phyloP scores from a whole-genome alignment of 768 basidiomycete genomes.

The Trametes sanguinea region DNA sequence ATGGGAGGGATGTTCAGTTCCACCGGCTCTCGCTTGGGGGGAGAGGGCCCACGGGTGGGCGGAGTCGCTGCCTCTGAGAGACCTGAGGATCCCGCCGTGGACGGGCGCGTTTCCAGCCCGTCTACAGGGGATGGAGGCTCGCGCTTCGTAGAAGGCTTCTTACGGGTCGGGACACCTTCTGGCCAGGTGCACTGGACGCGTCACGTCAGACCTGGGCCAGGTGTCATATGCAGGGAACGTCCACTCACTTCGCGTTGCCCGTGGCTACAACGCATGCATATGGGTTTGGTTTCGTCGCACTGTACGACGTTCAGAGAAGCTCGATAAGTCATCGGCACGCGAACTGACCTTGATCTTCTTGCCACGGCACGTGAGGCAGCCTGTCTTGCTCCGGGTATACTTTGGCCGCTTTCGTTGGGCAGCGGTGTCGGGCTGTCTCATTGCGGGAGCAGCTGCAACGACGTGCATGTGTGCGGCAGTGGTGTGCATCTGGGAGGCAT shows the following conservation, averaged over 20 bases:
- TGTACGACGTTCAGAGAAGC: conserved; percentile 32
- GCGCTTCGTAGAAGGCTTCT: conserved; percentile 60
- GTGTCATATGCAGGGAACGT: background rate
- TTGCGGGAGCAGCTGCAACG: conserved; percentile 43
- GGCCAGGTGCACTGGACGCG: conserved; percentile 72
- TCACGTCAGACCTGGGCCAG: background rate
- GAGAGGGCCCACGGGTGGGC: conserved; percentile 66
- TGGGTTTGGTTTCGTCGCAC: conserved; percentile 92
- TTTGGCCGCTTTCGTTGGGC: conserved; percentile 83
- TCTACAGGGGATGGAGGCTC: conserved; percentile 44
- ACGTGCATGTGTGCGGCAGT: conserved; percentile 46
- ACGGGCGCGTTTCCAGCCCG: conserved; percentile 57
- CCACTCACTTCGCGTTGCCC: conserved; percentile 76
- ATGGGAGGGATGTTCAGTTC: conserved; percentile 41
- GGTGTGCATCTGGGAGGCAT: conserved; percentile 37
- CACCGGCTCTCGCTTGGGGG: conserved; percentile 47
- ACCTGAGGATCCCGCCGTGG: conserved; percentile 75
- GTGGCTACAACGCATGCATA: conserved; percentile 83
- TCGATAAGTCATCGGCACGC: background rate
- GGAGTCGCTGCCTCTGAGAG: conserved; percentile 73
- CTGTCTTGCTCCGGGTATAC: conserved; percentile 93
- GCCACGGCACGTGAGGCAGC: conserved; percentile 89
- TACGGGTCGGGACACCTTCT: conserved; percentile 71
- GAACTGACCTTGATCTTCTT: conserved; percentile 91
- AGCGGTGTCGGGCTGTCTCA: conserved; percentile 45